A percentile compares a stretch with the other conserved stretches of the same genome.
These are phyloP conservation scores for Gymnopus androsaceus DNA, from an alignment of 1,284 basidiomycete species.

Conservation along the genomic window DNA sequence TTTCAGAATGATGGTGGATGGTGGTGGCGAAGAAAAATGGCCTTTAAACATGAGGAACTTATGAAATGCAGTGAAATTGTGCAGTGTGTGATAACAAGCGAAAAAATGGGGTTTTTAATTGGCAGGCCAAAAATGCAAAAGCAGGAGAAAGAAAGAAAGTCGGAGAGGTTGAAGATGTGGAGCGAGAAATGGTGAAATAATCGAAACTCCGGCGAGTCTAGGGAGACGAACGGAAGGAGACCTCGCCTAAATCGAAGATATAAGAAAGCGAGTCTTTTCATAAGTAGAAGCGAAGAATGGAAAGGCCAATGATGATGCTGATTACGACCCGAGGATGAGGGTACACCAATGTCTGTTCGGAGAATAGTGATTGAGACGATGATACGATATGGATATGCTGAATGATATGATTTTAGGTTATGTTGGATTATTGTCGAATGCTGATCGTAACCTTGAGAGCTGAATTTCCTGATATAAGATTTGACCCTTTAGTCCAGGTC, in stretches of 20 bases:
- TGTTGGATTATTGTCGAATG: conserved; percentile 6
- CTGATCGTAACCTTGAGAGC: not conserved
- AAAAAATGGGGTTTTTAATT: not conserved
- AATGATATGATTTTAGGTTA: conserved; percentile 6
- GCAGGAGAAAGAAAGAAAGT: not conserved
- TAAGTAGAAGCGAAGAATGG: not conserved
- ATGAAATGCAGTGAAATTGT: conserved; percentile 7
- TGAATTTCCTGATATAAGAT: conserved; percentile 20
- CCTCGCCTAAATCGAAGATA: not conserved
- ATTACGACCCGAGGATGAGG: not conserved
- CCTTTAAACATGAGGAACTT: not conserved
- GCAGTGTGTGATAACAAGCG: not conserved
- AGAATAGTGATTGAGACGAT: conserved; percentile 3
- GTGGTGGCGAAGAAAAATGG: not conserved
- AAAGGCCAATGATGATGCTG: not conserved
- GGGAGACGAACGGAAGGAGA: not conserved
- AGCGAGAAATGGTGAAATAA: not conserved
- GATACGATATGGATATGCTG: conserved; percentile 3
- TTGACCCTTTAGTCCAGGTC: conserved; percentile 2
- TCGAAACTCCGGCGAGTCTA: not conserved
- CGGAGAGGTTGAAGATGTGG: too few species aligned
- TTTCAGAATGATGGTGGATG: too few species aligned
- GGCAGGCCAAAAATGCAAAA: conserved; percentile 8
- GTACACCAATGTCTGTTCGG: not conserved
- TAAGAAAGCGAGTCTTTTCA: too few species aligned